Percentiles rank a stretch among this genome's conserved stretches.
These are phyloP conservation scores for Trypanosoma mega DNA, from an alignment of 208 protist genomes.

Conservation along the genomic window DNA sequence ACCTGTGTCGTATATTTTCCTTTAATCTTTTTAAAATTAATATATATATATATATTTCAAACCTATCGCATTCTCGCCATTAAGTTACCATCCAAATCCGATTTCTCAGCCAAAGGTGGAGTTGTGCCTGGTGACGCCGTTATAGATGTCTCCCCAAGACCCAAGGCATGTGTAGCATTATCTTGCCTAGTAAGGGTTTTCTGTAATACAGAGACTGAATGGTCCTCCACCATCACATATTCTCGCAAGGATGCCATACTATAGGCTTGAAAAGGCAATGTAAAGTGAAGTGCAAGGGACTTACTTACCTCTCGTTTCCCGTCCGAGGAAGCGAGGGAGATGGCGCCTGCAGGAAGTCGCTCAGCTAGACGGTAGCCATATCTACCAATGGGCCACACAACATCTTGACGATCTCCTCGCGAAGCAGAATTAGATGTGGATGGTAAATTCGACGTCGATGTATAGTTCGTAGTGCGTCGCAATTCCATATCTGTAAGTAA, in stretches of 20 bases:
- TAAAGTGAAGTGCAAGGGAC: conserved; percentile 67
- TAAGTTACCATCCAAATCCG: too few species aligned
- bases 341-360: conserved; percentile 62
- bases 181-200: neutral
- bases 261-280: conserved; percentile 50
- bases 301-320: conserved; percentile 13
- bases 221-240: conserved; percentile 30
- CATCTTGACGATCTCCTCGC: neutral
- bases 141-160: too few species aligned
- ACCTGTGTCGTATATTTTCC: too few species aligned
- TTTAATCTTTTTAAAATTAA: too few species aligned
- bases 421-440: too few species aligned
- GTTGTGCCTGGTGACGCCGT: too few species aligned
- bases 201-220: neutral
- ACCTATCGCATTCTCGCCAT: too few species aligned
- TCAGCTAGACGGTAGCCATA: conserved; percentile 34
- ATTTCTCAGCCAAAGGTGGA: too few species aligned
- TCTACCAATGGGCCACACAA: neutral
- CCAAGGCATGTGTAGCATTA: neutral
- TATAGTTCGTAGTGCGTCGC: conserved; percentile 37
- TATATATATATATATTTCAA: too few species aligned
- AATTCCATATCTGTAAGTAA: conserved; percentile 32
- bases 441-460: conserved; percentile 23
- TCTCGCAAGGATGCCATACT: conserved; percentile 55
- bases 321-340: conserved; percentile 31